Conservation (phyloP, 495 filamentous ascomycete species). For the Parathielavia appendiculata region DNA sequence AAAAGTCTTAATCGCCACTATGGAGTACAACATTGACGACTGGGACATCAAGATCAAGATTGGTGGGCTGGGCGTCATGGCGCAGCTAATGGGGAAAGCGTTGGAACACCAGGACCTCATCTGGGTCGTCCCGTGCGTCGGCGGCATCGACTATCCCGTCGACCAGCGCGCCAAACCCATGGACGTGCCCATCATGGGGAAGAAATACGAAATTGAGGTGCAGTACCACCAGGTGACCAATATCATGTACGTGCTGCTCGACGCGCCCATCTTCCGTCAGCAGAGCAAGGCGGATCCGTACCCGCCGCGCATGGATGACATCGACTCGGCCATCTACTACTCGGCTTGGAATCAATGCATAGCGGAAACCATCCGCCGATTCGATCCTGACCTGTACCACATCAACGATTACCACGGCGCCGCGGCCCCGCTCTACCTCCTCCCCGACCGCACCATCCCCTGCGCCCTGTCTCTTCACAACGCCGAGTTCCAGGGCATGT, state of each 20-base stretch:
- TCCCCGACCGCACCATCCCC: slow-evolving; percentile 57
- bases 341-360: slow-evolving; percentile 72
- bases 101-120: slow-evolving; percentile 63
- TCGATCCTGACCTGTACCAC: slow-evolving; percentile 70
- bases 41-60: slow-evolving; percentile 71
- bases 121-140: slow-evolving; percentile 74
- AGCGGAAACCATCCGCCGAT: slow-evolving; percentile 54
- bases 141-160: slow-evolving; percentile 59
- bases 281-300: slow-evolving; percentile 64
- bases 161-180: slow-evolving; percentile 57
- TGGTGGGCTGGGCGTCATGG: slow-evolving; percentile 67
- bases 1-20: slow-evolving; percentile 63
- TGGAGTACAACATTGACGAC: slow-evolving; percentile 72
- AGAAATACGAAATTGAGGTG: slow-evolving; percentile 58
- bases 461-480: slow-evolving; percentile 51
- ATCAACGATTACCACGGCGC: slow-evolving; percentile 80
- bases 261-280: slow-evolving; percentile 65
- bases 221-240: slow-evolving; percentile 62
- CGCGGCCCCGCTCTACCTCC: slow-evolving; percentile 63
- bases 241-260: slow-evolving; percentile 68
- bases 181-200: slow-evolving; percentile 61
- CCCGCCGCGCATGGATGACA: slow-evolving; percentile 67
- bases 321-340: slow-evolving; percentile 67
- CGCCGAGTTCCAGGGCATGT: slow-evolving; percentile 69
- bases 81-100: slow-evolving; percentile 66